Conservation (phyloP, 2,329 filamentous ascomycete genomes). For the Tolypocladium guangdongense region DNA sequence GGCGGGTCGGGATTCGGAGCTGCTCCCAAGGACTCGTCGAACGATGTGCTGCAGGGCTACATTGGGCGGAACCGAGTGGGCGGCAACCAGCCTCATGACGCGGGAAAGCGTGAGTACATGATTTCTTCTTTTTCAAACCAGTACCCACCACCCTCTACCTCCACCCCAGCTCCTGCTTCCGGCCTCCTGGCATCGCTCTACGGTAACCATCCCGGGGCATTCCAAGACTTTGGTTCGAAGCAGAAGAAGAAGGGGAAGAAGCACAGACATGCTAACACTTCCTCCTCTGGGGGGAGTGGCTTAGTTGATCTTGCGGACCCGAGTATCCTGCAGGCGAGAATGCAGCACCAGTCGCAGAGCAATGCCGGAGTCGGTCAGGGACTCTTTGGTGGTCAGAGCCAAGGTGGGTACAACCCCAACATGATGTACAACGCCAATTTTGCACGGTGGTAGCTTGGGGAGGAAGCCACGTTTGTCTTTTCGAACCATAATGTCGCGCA, state of each 20-base stretch:
- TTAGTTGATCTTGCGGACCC: constrained; percentile 99
- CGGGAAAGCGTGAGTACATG: constrained; percentile 97
- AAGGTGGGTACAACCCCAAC: constrained; percentile 90
- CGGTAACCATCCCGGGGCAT: constrained; percentile 72
- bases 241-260: constrained; percentile 99
- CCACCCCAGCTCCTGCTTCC: constrained; percentile 79
- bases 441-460: constrained; percentile 49
- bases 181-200: constrained; percentile 87
- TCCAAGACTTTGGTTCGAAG: constrained; percentile 88
- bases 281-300: constrained; percentile 97
- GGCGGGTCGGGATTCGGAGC: constrained; percentile 59
- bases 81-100: constrained; percentile 65
- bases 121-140: constrained; percentile 87
- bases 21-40: constrained; percentile 58
- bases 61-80: constrained; percentile 59
- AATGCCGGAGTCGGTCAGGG: constrained; percentile 79
- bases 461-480: constrained; percentile 10
- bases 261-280: constrained; percentile 99
- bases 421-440: constrained; percentile 73
- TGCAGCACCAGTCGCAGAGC: constrained; percentile 78
- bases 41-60: constrained; percentile 64
- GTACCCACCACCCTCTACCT: constrained; percentile 71
- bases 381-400: constrained; percentile 74
- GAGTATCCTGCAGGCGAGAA: constrained; percentile 96
- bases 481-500: constrained; percentile 7